These are phyloP conservation scores for Gonapodya prolifera DNA, from an alignment of 192 early-diverging fungal species.

Conservation along the genomic window DNA sequence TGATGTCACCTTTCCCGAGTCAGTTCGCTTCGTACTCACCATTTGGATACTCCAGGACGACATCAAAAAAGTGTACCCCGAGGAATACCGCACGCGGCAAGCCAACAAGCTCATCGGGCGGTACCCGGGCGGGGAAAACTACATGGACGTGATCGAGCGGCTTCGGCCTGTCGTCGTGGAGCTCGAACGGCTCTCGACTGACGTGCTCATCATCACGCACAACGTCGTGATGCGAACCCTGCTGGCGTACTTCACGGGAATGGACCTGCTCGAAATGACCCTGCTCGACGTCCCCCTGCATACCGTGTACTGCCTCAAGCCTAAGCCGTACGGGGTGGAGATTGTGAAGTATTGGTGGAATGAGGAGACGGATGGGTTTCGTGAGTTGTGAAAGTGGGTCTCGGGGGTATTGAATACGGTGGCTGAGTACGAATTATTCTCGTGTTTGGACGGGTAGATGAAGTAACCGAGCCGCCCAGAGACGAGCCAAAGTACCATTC, in stretches of 20 bases:
- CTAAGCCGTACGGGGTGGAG: conserved; percentile 74
- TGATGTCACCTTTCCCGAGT: neutral
- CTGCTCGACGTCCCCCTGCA: conserved; percentile 71
- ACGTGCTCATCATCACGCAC: conserved; percentile 82
- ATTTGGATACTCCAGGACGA: conserved; percentile 30
- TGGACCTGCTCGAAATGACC: conserved; percentile 58
- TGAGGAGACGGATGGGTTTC: too few relatives aligned
- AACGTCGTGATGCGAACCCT: conserved; percentile 82
- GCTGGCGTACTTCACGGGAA: conserved; percentile 77
- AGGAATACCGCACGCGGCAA: conserved; percentile 66
- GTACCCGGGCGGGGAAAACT: conserved; percentile 59
- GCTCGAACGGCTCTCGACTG: conserved; percentile 81
- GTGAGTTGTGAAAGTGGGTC: too few relatives aligned
- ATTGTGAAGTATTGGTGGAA: conserved; percentile 22
- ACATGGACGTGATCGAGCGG: conserved; percentile 79
- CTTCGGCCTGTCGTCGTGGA: conserved; percentile 89
- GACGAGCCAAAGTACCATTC: too few relatives aligned
- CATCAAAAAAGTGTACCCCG: conserved; percentile 64
- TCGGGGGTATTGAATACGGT: too few relatives aligned
- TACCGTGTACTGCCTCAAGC: conserved; percentile 64
- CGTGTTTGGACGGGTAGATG: too few relatives aligned
- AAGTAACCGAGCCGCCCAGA: too few relatives aligned
- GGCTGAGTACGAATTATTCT: too few relatives aligned
- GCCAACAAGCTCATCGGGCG: conserved; percentile 84
- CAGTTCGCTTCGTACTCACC: neutral